phyloP scores from a whole-genome alignment of 306 rosid species.

The Morella rubra region DNA sequence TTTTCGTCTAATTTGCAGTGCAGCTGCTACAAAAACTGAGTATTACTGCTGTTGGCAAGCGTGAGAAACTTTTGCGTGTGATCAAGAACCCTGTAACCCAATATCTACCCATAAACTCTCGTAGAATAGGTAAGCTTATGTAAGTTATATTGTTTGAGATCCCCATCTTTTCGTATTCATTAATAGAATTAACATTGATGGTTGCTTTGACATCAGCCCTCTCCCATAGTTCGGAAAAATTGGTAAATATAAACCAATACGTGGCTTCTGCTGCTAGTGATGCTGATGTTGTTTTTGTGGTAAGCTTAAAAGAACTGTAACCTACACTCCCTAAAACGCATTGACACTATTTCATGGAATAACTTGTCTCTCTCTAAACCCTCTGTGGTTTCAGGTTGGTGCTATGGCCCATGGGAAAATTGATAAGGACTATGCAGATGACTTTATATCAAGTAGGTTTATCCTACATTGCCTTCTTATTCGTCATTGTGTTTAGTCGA shows the following conservation, averaged over 20 bases:
- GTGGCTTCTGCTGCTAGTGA: slow-evolving; percentile 31
- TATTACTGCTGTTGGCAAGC: slow-evolving; percentile 75
- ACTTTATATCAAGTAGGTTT: slow-evolving; percentile 68
- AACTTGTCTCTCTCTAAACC: neutral
- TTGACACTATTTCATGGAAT: neutral
- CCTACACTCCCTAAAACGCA: neutral
- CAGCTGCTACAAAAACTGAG: slow-evolving; percentile 81
- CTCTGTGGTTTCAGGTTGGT: slow-evolving; percentile 56
- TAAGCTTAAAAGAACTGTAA: slow-evolving; percentile 28
- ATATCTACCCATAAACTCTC: slow-evolving; percentile 66
- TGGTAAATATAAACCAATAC: slow-evolving; percentile 53
- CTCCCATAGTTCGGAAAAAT: slow-evolving; percentile 69
- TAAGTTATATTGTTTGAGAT: neutral
- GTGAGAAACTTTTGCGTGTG: slow-evolving; percentile 69
- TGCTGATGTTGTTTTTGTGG: slow-evolving; percentile 77
- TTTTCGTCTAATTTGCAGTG: slow-evolving; percentile 47
- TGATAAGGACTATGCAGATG: slow-evolving; percentile 71
- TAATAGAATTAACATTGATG: neutral
- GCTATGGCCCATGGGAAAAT: slow-evolving; percentile 91
- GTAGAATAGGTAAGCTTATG: slow-evolving; percentile 59
- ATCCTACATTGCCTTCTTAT: neutral
- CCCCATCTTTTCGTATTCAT: neutral
- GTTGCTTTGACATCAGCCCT: slow-evolving; percentile 45
- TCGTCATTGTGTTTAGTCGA: neutral
- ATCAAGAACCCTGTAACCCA: slow-evolving; percentile 84